Evolutionary conservation across 371 early-diverging fungal species (phyloP).

Genomic region (Chytridiales sp.): DNA sequence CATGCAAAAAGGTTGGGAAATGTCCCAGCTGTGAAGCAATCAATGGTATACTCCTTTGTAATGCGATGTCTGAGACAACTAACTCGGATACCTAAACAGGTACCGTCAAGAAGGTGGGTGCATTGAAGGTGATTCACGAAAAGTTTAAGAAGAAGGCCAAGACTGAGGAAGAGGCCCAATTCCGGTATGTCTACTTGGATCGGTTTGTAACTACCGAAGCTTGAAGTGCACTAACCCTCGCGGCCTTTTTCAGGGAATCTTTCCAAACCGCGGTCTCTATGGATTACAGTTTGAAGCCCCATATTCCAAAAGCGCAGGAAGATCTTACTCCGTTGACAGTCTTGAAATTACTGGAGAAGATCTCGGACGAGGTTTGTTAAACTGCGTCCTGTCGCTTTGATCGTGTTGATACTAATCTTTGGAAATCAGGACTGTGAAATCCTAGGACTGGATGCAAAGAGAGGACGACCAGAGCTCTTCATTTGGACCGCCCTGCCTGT

Average conservation of each 20-base stretch:
- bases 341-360: slow-evolving; percentile 80
- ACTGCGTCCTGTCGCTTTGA: slow-evolving; percentile 7
- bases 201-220: neutral
- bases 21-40: slow-evolving; percentile 86
- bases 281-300: slow-evolving; percentile 74
- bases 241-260: slow-evolving; percentile 40
- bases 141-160: slow-evolving; percentile 80
- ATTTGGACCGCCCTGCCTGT: slow-evolving; percentile 94
- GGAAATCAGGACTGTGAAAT: slow-evolving; percentile 82
- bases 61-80: slow-evolving; percentile 3
- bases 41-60: too few species aligned
- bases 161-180: slow-evolving; percentile 71
- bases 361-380: slow-evolving; percentile 65
- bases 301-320: slow-evolving; percentile 84
- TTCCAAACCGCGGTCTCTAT: slow-evolving; percentile 71
- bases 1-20: slow-evolving; percentile 84
- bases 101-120: slow-evolving; percentile 93
- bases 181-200: slow-evolving; percentile 22
- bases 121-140: slow-evolving; percentile 95
- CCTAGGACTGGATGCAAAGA: slow-evolving; percentile 83
- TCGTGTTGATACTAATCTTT: neutral
- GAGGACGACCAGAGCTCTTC: slow-evolving; percentile 89
- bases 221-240: slow-evolving; percentile 13
- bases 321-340: slow-evolving; percentile 94
- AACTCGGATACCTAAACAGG: slow-evolving; percentile 22